Evolutionary conservation across 2,329 filamentous ascomycete species (phyloP).

Genomic region (Pestalotiopsis sp.): DNA sequence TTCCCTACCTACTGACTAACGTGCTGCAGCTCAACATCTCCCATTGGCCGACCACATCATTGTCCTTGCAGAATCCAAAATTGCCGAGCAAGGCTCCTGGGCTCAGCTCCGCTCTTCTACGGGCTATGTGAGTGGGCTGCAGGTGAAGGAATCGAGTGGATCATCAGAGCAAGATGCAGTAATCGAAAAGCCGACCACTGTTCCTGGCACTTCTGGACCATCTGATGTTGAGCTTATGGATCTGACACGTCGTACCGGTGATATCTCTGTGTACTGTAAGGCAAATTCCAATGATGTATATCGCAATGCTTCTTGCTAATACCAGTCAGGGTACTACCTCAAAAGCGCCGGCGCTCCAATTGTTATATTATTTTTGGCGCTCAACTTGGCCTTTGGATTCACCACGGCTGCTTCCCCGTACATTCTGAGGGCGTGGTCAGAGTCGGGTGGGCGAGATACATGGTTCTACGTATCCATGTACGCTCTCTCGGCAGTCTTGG

Average conservation of each 20-base stretch:
- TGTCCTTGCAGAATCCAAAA: neutral
- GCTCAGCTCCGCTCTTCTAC: neutral
- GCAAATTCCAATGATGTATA: neutral
- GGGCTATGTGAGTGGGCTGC: neutral
- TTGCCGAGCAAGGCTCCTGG: constrained; percentile 6
- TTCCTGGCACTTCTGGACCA: neutral
- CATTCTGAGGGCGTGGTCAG: constrained; percentile 4
- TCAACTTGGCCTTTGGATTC: neutral
- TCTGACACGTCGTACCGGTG: neutral
- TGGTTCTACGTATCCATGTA: constrained; percentile 6
- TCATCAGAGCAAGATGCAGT: neutral
- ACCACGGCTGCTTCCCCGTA: neutral
- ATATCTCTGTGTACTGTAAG: constrained; percentile 2
- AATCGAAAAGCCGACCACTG: neutral
- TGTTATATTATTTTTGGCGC: neutral
- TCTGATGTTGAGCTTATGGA: neutral
- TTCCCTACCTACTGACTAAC: neutral
- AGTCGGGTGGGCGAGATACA: neutral
- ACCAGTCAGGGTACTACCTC: neutral
- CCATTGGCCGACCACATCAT: constrained; percentile 5
- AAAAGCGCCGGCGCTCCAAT: neutral
- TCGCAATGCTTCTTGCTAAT: neutral
- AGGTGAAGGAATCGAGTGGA: neutral
- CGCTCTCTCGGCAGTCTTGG: neutral
- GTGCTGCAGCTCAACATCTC: constrained; percentile 1